Evolutionary conservation across 1,284 basidiomycete species (phyloP), one percentile per base, ranked within the genome.

Genomic region (Rhodotorula sp.): DNA sequence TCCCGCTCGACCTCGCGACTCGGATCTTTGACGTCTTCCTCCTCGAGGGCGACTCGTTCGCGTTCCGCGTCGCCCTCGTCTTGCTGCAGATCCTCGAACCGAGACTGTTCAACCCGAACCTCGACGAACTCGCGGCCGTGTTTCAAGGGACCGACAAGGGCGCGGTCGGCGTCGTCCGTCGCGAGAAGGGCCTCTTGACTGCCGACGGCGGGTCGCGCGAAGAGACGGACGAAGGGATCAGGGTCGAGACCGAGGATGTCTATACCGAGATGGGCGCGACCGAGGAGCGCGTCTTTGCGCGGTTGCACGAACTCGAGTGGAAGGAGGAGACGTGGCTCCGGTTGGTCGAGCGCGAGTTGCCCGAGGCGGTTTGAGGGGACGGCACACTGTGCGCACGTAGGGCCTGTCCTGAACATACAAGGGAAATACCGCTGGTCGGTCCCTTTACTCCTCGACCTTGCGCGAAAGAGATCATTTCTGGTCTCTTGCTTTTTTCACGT

Each of bases 251-350:
- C 10, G 82, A 83, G 73, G 92, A 90, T 43, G 91, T 90, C 78
- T 92, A 96, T 80, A 90, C 90, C 78, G 90, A 92, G 69, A 94
- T 96, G 80, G 91, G 90, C 8, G 84, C 93, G 10, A 88, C 90
- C 71, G 94, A 96, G 81, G 90, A 93, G 76, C 86, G 86, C 1
- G 81, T 93, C 16, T 93, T 91, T 88, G 89, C 89, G 64, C 85
- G 87, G 57, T 88, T 93, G 51, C 86, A 89, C 72, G 84, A 85
- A 64, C 89, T 94, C 87, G 89, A 91, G 54, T 97, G 94, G 93
- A 92, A 88, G 79, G 92, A 95, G 79, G 91, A 88, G 76, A 91
- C 91, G 63, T 97, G 92, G 89, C 88, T 86, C 72, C 85, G 93
- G 71, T 82, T 97, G 69, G 88, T 93, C 74, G 87, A 88, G 74